Evolutionary conservation across 768 basidiomycete species (phyloP), one percentile per base, ranked within the genome.

Genomic region (Cyclocybe aegerita): DNA sequence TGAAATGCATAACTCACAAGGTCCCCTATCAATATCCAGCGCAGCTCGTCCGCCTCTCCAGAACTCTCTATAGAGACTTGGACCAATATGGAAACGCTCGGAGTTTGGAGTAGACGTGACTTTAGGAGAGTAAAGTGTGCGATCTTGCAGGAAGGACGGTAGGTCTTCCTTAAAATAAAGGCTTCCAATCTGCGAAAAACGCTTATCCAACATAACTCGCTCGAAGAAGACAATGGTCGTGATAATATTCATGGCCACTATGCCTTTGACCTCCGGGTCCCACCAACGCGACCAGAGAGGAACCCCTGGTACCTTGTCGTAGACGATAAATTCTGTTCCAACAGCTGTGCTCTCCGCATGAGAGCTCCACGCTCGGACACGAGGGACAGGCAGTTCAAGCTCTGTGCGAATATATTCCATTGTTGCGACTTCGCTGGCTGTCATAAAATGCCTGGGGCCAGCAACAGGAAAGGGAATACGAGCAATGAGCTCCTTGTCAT

Each of bases 381-480:
- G 54, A 6, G 70, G 68, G 29, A 62, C 60, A 4, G 63, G 65
- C 16, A 71, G 32, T 9, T 52, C 50, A 17, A 70, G 64, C 16
- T 53, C 40, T 16, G 50, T 54, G 16, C 63, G 64, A 33, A 57
- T 49, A 45, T 60, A 71, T 17, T 70, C 59, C 53, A 70, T 63
- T 3, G 70, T 72, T 10, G 69, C 70, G 4, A 70, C 70, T 45
- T 70, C 70, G 46, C 70, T 71, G 6, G 71, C 70, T 2, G 67
- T 70, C 11, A 54, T 50, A 39, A 66, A 52, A 45, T 57, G 61
- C 8, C 56, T 48, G 7, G 65, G 65, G 0, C 62, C 67, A 14
- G 63, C 63, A 4, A 70, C 38, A 10, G 60, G 54, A 33, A 46
- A 55, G 16, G 61, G 57, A 38, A 59, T 37, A 12, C 57, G 57